Evolutionary conservation across 176 grass and related monocot genomes (phyloP).

Genomic region (Juncus effusus): DNA sequence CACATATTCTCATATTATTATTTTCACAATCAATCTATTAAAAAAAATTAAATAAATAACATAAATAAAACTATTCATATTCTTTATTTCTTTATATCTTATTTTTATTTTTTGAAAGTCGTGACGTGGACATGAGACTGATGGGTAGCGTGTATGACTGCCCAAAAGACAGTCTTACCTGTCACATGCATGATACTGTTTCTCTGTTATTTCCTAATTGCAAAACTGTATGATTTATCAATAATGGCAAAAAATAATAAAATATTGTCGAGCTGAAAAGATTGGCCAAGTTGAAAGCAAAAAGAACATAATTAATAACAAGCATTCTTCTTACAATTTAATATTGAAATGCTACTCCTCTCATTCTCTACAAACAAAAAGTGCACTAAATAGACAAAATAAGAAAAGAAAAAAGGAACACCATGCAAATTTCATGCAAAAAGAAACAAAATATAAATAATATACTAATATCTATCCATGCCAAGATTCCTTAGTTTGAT

Average conservation of each 20-base stretch:
- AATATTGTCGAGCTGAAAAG: background rate
- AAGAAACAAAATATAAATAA: background rate
- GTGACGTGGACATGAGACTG: slow-evolving; percentile 24
- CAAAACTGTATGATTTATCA: background rate
- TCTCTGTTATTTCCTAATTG: background rate
- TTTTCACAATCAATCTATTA: background rate
- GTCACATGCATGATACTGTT: slow-evolving; percentile 14
- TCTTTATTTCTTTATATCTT: background rate
- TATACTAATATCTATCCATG: slow-evolving; percentile 16
- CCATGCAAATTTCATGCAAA: background rate
- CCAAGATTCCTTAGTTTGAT: slow-evolving; percentile 39
- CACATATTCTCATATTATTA: background rate
- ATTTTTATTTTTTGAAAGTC: slow-evolving; percentile 17
- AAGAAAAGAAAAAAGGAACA: background rate
- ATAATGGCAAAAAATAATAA: background rate
- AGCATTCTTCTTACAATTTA: slow-evolving; percentile 12
- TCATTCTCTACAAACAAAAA: slow-evolving; percentile 16
- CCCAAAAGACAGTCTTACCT: slow-evolving; percentile 11
- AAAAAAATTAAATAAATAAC: too few species aligned
- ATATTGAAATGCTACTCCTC: slow-evolving; percentile 17
- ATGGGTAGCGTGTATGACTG: slow-evolving; percentile 24
- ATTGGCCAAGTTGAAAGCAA: background rate
- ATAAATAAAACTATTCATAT: too few species aligned
- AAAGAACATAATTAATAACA: background rate
- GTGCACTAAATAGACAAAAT: slow-evolving; percentile 13